Evolutionary conservation across 495 filamentous ascomycete genomes (phyloP).

Genomic region (Jackrogersella minutella): DNA sequence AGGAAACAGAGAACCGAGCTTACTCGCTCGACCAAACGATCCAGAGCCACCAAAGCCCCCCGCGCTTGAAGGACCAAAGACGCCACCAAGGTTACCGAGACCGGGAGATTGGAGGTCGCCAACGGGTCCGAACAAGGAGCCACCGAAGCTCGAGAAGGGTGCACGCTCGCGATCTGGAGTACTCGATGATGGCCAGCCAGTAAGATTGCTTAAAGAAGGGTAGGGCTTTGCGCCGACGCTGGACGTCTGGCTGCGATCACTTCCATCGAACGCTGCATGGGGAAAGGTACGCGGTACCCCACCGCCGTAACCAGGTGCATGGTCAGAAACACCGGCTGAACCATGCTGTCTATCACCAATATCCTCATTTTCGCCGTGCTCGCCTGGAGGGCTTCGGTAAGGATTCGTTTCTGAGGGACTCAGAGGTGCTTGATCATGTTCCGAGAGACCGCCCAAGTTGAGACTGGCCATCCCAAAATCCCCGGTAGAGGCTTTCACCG

Average conservation of each 20-base stretch:
- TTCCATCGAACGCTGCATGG: slow-evolving; percentile 67
- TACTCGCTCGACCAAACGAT: slow-evolving; percentile 76
- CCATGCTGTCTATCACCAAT: slow-evolving; percentile 57
- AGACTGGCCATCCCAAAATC: slow-evolving; percentile 88
- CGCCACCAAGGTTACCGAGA: slow-evolving; percentile 63
- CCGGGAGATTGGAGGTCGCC: slow-evolving; percentile 80
- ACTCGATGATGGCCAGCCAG: slow-evolving; percentile 73
- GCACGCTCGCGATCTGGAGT: slow-evolving; percentile 83
- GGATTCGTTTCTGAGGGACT: slow-evolving; percentile 98
- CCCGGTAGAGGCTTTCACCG: slow-evolving; percentile 63
- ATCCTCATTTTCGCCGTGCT: slow-evolving; percentile 74
- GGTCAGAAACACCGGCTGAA: slow-evolving; percentile 49
- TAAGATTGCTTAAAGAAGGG: slow-evolving; percentile 67
- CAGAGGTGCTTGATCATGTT: slow-evolving; percentile 61
- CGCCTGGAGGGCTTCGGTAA: slow-evolving; percentile 93
- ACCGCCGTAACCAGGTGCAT: slow-evolving; percentile 52
- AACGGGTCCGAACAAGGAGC: slow-evolving; percentile 72
- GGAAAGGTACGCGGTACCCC: slow-evolving; percentile 58
- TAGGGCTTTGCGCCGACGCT: slow-evolving; percentile 80
- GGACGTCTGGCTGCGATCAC: slow-evolving; percentile 89
- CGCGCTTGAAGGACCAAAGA: slow-evolving; percentile 56
- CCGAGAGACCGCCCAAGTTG: slow-evolving; percentile 62
- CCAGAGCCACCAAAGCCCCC: slow-evolving; percentile 61
- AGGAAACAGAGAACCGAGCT: slow-evolving; percentile 87
- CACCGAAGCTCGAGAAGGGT: slow-evolving; percentile 72